These are phyloP conservation scores for Podaxis mareebaensis DNA, from an alignment of 768 basidiomycete genomes.

Conservation along the genomic window DNA sequence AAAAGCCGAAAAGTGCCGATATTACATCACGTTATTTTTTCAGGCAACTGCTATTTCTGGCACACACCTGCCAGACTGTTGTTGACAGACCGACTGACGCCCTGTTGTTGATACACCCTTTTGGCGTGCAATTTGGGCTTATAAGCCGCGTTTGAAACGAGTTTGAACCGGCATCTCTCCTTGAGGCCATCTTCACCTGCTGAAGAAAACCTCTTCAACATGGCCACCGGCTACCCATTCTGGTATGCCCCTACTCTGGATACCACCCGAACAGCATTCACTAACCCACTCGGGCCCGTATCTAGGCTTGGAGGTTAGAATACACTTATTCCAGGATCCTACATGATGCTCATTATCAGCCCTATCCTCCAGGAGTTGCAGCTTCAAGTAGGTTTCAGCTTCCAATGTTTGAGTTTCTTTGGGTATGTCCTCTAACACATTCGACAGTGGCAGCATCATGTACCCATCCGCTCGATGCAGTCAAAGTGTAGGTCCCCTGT, in stretches of 20 bases:
- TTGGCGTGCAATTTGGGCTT: not conserved
- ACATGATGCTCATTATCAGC: conserved; percentile 16
- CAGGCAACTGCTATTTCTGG: conserved; percentile 1
- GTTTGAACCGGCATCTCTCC: not conserved
- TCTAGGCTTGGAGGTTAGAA: conserved; percentile 63
- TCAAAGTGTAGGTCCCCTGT: conserved; percentile 67
- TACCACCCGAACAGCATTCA: conserved; percentile 3
- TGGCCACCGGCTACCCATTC: conserved; percentile 48
- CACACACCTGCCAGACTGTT: not conserved
- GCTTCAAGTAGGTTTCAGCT: conserved; percentile 53
- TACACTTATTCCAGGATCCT: conserved; percentile 15
- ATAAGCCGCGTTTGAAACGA: conserved; percentile 4
- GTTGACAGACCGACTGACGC: not conserved
- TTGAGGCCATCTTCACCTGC: not conserved
- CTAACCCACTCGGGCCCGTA: not conserved
- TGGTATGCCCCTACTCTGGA: conserved; percentile 36
- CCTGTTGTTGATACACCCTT: not conserved
- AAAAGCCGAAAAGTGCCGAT: conserved; percentile 14
- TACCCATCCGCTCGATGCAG: conserved; percentile 83
- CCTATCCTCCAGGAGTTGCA: conserved; percentile 47
- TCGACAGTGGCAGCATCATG: conserved; percentile 72
- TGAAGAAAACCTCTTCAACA: conserved; percentile 23
- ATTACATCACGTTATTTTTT: conserved; percentile 8
- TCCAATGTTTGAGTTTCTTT: not conserved
- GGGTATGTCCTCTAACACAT: conserved; percentile 9